Percentiles rank a stretch among this genome's conserved stretches.
Evolutionary conservation across 2,329 filamentous ascomycete genomes (phyloP).

Genomic region (Cordyceps tenuipes): DNA sequence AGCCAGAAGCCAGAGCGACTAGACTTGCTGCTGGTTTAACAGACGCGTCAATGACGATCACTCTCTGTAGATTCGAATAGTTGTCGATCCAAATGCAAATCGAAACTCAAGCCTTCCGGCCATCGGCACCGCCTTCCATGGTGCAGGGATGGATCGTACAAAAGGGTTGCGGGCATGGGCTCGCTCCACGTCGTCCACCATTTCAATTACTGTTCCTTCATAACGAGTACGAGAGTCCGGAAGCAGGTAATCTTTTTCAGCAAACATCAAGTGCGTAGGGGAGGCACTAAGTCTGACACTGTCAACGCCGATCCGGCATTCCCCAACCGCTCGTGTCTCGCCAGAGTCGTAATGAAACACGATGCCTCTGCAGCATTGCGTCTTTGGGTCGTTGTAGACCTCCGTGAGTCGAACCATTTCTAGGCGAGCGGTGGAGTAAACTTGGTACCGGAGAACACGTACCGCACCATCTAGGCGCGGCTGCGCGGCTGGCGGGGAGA

Average conservation of each 20-base stretch:
- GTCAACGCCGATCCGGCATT: conserved; percentile 7
- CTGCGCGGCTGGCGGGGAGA: not conserved
- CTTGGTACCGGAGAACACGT: not conserved
- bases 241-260: not conserved
- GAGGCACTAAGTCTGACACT: not conserved
- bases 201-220: conserved; percentile 1
- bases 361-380: not conserved
- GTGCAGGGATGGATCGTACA: not conserved
- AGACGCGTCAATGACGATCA: not conserved
- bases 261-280: not conserved
- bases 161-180: not conserved
- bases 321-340: not conserved
- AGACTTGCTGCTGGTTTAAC: conserved; percentile 1
- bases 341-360: conserved; percentile 3
- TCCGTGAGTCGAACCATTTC: not conserved
- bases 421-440: not conserved
- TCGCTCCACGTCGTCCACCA: not conserved
- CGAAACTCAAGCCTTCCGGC: conserved; percentile 1
- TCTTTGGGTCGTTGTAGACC: not conserved
- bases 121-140: not conserved
- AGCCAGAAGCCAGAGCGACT: not conserved
- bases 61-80: not conserved
- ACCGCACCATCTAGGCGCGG: not conserved
- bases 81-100: conserved; percentile 2
- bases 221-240: conserved; percentile 1